Conservation (phyloP, 495 filamentous ascomycete genomes). For the Aspergillus wentii region DNA sequence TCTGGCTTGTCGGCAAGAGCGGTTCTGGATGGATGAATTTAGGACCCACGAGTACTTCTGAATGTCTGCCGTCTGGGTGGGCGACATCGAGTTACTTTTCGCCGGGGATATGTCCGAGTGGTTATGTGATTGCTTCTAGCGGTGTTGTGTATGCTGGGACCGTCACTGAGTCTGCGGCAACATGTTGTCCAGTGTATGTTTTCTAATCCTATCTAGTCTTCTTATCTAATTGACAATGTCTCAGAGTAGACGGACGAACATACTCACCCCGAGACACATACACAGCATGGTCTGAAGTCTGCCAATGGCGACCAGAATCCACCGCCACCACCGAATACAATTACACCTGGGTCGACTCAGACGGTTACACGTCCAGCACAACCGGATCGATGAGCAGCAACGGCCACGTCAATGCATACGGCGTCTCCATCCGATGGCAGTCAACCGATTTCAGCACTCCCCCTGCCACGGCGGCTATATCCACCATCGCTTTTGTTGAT, state of each 20-base stretch:
- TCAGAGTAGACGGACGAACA: background rate
- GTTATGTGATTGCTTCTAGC: conserved; percentile 1
- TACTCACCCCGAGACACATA: conserved; percentile 1
- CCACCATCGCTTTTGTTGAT: background rate
- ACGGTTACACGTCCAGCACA: background rate
- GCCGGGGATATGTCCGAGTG: conserved; percentile 7
- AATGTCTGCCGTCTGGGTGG: conserved; percentile 9
- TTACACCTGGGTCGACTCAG: conserved; percentile 2
- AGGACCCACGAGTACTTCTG: background rate
- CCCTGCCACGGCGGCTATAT: background rate
- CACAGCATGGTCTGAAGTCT: background rate
- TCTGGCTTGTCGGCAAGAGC: conserved; percentile 4
- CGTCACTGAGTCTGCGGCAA: conserved; percentile 1
- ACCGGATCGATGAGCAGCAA: background rate
- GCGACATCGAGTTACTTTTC: conserved; percentile 3
- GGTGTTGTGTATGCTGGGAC: background rate
- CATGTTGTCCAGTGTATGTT: conserved; percentile 1
- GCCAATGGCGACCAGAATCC: background rate
- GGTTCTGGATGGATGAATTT: conserved; percentile 7
- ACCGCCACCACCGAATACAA: background rate
- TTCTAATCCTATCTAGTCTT: background rate
- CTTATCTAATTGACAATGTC: background rate
- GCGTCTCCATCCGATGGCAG: conserved; percentile 3
- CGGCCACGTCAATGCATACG: conserved; percentile 1
- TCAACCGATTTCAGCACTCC: background rate